Conservation (phyloP, 306 rosid genomes). For the Glycine soja region DNA sequence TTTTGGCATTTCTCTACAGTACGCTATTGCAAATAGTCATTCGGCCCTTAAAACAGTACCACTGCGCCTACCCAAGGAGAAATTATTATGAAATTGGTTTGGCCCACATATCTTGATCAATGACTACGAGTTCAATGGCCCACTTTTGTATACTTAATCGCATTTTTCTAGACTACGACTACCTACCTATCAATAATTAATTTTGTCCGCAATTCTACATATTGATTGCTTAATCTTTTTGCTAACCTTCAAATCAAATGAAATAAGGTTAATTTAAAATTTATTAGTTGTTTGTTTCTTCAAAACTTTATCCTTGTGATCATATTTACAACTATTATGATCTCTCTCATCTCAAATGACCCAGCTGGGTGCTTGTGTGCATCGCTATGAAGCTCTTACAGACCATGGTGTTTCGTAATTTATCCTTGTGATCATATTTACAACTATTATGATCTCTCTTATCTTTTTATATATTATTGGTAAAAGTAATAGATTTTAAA, state of each 20-base stretch:
- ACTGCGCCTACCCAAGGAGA: not conserved
- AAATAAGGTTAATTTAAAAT: not conserved
- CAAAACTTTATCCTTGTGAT: not conserved
- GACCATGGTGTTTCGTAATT: not conserved
- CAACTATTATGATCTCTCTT: not conserved
- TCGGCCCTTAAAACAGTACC: too few relatives aligned
- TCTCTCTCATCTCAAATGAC: too few relatives aligned
- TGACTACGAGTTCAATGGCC: not conserved
- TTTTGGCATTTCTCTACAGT: not conserved
- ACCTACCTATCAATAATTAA: not conserved
- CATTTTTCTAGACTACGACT: not conserved
- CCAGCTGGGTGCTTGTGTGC: too few relatives aligned
- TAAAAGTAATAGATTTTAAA: not conserved
- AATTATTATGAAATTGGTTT: not conserved
- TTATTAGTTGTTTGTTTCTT: too few relatives aligned
- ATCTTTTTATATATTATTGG: too few relatives aligned
- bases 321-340: not conserved
- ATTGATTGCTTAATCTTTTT: slow-evolving; percentile 9
- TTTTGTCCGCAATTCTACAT: not conserved
- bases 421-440: not conserved
- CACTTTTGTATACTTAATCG: not conserved
- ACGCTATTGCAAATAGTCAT: not conserved
- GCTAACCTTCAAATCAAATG: not conserved
- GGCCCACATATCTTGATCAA: slow-evolving; percentile 28
- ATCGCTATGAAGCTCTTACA: too few relatives aligned